Evolutionary conservation across 805 yeast species (phyloP), one percentile per base, ranked within the genome.

Genomic region (Candida parachauliodes): DNA sequence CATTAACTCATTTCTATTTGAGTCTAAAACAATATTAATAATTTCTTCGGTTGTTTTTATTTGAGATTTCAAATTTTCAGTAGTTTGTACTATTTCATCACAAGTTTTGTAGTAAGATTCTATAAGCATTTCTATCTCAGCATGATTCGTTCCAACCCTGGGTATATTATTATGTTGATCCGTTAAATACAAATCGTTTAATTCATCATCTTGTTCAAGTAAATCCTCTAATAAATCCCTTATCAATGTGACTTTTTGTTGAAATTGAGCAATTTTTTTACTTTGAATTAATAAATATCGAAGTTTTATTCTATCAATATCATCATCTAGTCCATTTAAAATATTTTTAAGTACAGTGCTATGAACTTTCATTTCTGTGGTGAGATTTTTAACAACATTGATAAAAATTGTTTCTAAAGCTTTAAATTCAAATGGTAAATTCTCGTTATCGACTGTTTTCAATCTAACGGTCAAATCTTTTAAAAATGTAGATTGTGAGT

Each of bases 21-120:
- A 83, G 56, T 93, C 99, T 41, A 93, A 64, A 17, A 93, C 83
- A 46, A 93, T 89, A 52, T 88, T 88, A 43, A 89, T 88, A 51
- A 93, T 88, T 57, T 93, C 98, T 57, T 93, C 98, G 0, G 97
- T 89, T 15, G 95, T 86, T 45, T 78, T 77, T 38, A 93, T 91
- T 55, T 91, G 89, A n/a, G 84, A 75, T 22, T 79, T 74, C 25
- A 86, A 64, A 46, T 77, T 84, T 45, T 83, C 93, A 15, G 83
- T 83, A 3, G 85, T 84, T 57, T 93, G 98, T 2, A 91, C 97
- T 45, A 93, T 85, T 51, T 94, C 97, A 62, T 91, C 98, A 42
- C 86, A 77, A 38, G 91, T 94, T 36, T 83, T 82, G 50, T 86
- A 88, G 65, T 93, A 93, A 1, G 95, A 83, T 54, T 93, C 99